A percentile compares a stretch with the other conserved stretches of the same genome.
Conservation (phyloP, 768 basidiomycete species). For the Collybiopsis luxurians region DNA sequence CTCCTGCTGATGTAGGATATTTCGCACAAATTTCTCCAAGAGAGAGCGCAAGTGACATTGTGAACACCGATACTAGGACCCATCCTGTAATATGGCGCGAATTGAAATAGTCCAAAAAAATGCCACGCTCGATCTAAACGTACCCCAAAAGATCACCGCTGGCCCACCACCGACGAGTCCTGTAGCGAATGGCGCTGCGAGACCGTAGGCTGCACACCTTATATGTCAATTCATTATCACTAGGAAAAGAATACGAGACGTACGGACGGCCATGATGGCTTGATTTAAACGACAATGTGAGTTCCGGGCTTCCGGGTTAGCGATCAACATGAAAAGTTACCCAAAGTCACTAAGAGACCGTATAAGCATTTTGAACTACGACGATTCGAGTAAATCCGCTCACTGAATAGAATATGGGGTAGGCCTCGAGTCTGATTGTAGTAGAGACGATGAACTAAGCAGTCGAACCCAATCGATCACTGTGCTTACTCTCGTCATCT, state of each 20-base stretch:
- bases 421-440: constrained; percentile 44
- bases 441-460: not conserved
- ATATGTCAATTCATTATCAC: constrained; percentile 5
- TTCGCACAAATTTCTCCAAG: constrained; percentile 59
- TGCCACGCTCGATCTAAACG: constrained; percentile 2
- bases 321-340: too few relatives aligned
- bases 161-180: constrained; percentile 54
- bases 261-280: constrained; percentile 66
- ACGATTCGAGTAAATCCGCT: constrained; percentile 15
- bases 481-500: constrained; percentile 45
- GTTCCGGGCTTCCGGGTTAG: not conserved
- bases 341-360: constrained; percentile 41
- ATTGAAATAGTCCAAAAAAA: not conserved
- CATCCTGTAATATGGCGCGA: constrained; percentile 30
- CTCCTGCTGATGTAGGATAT: constrained; percentile 60
- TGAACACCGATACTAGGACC: constrained; percentile 47
- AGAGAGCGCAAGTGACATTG: constrained; percentile 48
- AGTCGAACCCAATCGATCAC: not conserved
- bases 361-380: not conserved
- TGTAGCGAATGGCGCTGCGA: constrained; percentile 55
- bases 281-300: not conserved
- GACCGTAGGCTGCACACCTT: constrained; percentile 43
- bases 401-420: constrained; percentile 54
- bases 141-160: constrained; percentile 57
- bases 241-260: constrained; percentile 21